Evolutionary conservation across 805 yeast genomes (phyloP).

Genomic region (Candida ortonii): DNA sequence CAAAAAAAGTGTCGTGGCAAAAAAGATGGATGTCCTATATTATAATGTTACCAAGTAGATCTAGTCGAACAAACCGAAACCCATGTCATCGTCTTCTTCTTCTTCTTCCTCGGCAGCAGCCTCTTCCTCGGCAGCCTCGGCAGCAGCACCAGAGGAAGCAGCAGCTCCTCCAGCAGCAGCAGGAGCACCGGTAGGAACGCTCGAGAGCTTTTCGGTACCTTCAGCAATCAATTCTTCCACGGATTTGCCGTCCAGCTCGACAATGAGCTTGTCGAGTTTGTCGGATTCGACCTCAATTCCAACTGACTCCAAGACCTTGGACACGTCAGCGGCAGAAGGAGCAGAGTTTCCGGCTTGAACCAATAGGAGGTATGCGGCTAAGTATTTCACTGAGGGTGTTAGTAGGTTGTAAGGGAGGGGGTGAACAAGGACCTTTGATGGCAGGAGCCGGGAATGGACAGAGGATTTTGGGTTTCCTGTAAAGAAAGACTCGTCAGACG

Average conservation of each 20-base stretch:
- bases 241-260: conserved; percentile 76
- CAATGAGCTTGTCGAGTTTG: conserved; percentile 65
- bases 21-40: not conserved
- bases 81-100: conserved; percentile 59
- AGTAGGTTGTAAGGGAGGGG: too few relatives aligned
- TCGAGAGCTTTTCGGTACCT: conserved; percentile 77
- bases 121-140: conserved; percentile 56
- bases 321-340: conserved; percentile 77
- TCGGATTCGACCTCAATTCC: conserved; percentile 80
- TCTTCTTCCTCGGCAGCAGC: conserved; percentile 49
- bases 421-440: too few relatives aligned
- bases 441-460: too few relatives aligned
- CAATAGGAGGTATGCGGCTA: conserved; percentile 90
- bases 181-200: conserved; percentile 82
- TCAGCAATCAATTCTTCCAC: conserved; percentile 72
- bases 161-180: conserved; percentile 60
- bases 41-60: conserved; percentile 17
- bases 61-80: conserved; percentile 97
- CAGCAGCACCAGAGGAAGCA: conserved; percentile 54
- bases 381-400: conserved; percentile 63
- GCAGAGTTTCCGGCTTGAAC: conserved; percentile 82
- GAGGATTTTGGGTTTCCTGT: too few relatives aligned
- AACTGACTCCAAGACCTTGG: conserved; percentile 67
- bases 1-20: not conserved
- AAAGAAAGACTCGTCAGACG: too few relatives aligned